These are phyloP conservation scores for Niebla homalea DNA, from an alignment of 495 filamentous ascomycete species.

Conservation along the genomic window DNA sequence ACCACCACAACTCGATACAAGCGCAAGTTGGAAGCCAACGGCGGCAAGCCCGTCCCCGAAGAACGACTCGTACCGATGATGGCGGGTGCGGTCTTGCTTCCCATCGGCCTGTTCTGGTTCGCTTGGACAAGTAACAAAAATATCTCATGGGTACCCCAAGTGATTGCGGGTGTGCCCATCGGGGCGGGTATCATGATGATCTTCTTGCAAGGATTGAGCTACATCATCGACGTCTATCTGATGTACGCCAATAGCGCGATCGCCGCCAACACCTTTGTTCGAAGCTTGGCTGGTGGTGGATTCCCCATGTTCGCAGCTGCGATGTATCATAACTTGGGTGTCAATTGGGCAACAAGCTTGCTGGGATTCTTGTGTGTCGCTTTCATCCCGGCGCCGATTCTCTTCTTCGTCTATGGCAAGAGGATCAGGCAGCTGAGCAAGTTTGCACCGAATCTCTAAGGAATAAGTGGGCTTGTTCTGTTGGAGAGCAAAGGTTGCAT, in stretches of 20 bases:
- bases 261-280: slow-evolving; percentile 34
- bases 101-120: slow-evolving; percentile 43
- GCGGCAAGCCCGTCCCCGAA: slow-evolving; percentile 27
- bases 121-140: slow-evolving; percentile 33
- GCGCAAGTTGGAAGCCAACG: slow-evolving; percentile 13
- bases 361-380: slow-evolving; percentile 49
- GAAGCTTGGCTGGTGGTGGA: slow-evolving; percentile 28
- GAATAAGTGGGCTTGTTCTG: neutral
- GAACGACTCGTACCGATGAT: slow-evolving; percentile 39
- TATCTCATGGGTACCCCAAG: slow-evolving; percentile 20
- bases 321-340: slow-evolving; percentile 43
- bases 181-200: slow-evolving; percentile 27
- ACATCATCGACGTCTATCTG: slow-evolving; percentile 43
- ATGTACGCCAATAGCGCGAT: slow-evolving; percentile 35
- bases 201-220: slow-evolving; percentile 34
- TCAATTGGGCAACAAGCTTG: slow-evolving; percentile 43
- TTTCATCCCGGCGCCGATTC: slow-evolving; percentile 55
- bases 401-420: slow-evolving; percentile 58
- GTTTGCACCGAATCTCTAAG: neutral
- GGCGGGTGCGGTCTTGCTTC: slow-evolving; percentile 33
- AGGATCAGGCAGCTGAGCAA: slow-evolving; percentile 43
- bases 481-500: neutral
- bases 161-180: slow-evolving; percentile 20
- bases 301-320: slow-evolving; percentile 48
- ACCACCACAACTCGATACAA: slow-evolving; percentile 28